Percentiles rank a stretch among this genome's conserved stretches.
phyloP scores from a whole-genome alignment of 306 rosid genomes.

The Dryas octopetala region DNA sequence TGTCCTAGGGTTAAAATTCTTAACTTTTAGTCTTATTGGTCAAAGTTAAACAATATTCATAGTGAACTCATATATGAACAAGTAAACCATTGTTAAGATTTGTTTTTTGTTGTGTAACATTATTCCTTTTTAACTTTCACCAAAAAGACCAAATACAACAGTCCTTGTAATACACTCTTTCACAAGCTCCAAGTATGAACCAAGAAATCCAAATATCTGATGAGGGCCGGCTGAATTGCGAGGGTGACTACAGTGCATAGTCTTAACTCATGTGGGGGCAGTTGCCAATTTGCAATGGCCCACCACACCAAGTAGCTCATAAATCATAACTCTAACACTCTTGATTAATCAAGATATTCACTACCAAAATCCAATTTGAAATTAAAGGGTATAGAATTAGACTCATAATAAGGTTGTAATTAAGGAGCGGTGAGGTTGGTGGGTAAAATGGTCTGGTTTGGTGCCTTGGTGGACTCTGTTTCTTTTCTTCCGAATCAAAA shows the following conservation, averaged over 20 bases:
- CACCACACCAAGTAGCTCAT: not conserved
- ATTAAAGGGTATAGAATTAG: not conserved
- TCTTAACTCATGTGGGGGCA: constrained; percentile 9
- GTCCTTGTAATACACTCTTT: not conserved
- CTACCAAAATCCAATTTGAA: not conserved
- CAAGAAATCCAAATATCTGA: not conserved
- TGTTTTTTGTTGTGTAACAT: no score
- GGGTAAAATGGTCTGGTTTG: not conserved
- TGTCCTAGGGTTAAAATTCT: no score
- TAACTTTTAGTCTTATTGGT: no score
- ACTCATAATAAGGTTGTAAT: no score
- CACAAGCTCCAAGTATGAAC: constrained; percentile 13
- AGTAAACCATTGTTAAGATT: no score
- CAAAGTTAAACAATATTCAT: no score
- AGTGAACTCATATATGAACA: no score
- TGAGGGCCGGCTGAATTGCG: not conserved
- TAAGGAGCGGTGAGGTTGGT: no score
- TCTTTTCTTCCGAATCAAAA: not conserved
- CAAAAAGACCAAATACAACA: not conserved
- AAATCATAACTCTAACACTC: not conserved
- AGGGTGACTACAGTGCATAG: not conserved
- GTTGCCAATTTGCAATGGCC: constrained; percentile 9
- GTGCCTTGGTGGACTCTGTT: constrained; percentile 2
- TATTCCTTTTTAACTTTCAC: not conserved
- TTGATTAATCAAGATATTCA: not conserved